Evolutionary conservation across 192 early-diverging fungal species (phyloP), one percentile per base, ranked within the genome.

Genomic region (Mortierella antarctica): DNA sequence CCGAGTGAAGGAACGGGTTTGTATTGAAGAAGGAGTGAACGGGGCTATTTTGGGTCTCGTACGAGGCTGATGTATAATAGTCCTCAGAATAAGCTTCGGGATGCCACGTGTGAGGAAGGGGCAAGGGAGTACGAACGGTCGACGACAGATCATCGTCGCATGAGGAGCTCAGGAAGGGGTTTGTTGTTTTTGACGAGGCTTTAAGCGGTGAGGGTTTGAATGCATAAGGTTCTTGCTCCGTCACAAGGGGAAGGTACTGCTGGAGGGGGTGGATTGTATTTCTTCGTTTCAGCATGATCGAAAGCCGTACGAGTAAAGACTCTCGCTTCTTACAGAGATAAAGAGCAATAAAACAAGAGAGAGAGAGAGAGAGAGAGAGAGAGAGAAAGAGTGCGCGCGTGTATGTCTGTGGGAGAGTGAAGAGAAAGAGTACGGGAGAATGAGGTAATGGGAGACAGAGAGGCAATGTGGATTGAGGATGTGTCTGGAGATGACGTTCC

Each of bases 241-340:
- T 31, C 31, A 31, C 31, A 31, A 31, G 31, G 31, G 31, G 31
- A 31, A 31, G 31, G 31, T 47, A 52, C 45, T 50, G 18, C 12
- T 48, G 60, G 48, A 61, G 42, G 13, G 67, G 67, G 52, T 78
- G 75, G 46, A 71, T 58, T 7, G 68, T 60, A 31, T 67, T 78
- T 62, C 75, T 70, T 71, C 62, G 62, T 13, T 50, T 53, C 21
- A 78, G 62, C 48, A 68, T 69, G 44, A 45, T 55, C 21, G 48
- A 41, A 49, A 63, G 21, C n/a, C 5, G 45, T 14, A 46, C 7
- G n/a, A 18, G 58, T 39, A 14, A 62, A 13, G 31, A 39, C 10
- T 6, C 47, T 6, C 31, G 0, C 1, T 20, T 39, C 1, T 39
- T 17, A 18, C 4, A 51, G 17, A 48, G 14, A 61, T 15, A 61